These are phyloP conservation scores for Rhodotorula graminis DNA, from an alignment of 768 basidiomycete genomes.

Conservation along the genomic window DNA sequence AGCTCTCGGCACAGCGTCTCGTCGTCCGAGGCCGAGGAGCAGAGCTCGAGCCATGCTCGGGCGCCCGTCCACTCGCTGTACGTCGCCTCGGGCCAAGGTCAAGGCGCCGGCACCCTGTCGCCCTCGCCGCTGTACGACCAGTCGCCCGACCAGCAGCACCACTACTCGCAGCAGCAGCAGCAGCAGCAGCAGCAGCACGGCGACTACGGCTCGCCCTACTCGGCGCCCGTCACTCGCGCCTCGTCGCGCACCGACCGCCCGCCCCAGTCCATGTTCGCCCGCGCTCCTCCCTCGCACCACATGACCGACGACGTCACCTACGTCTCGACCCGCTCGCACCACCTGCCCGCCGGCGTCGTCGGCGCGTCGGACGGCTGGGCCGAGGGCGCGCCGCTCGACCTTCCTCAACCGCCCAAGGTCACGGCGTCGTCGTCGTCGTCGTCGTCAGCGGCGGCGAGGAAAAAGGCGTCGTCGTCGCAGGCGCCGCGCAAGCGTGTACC, in stretches of 20 bases:
- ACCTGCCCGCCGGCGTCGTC: constrained; percentile 5
- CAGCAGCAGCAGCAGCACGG: too few species aligned
- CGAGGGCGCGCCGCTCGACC: not conserved
- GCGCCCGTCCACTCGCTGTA: not conserved
- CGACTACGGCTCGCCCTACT: not conserved
- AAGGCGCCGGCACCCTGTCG: not conserved
- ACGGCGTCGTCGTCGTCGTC: not conserved
- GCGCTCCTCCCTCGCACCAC: too few species aligned
- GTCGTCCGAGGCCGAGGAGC: not conserved
- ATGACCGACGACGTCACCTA: not conserved
- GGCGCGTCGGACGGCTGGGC: constrained; percentile 6
- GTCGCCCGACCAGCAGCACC: not conserved
- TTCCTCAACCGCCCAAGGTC: not conserved
- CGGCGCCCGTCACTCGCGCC: not conserved
- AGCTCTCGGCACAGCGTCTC: not conserved
- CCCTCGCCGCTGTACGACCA: constrained; percentile 9
- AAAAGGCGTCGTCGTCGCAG: not conserved
- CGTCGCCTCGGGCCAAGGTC: not conserved
- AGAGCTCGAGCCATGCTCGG: not conserved
- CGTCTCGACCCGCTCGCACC: not conserved
- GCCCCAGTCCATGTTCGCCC: not conserved
- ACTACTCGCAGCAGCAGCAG: not conserved
- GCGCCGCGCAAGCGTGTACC: constrained; percentile 10
- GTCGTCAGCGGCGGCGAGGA: not conserved
- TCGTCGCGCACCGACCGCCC: not conserved